A percentile compares a stretch with the other conserved stretches of the same genome.
Evolutionary conservation across 73 alveolate genomes (phyloP).

Genomic region (Paramecium bursaria): DNA sequence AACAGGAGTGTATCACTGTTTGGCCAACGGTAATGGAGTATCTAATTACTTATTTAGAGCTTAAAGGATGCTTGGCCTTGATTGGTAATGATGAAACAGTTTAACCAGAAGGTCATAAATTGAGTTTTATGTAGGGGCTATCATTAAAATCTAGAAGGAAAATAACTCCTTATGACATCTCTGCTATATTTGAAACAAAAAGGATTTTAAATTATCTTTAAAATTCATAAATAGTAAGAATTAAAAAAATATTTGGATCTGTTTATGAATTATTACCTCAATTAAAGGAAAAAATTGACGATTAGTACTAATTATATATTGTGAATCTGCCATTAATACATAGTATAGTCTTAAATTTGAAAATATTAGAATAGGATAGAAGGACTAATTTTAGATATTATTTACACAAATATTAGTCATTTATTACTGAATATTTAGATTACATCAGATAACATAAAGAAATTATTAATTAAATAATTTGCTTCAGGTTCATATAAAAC

Average conservation of each 20-base stretch:
- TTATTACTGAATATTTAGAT: neutral
- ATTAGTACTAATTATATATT: neutral
- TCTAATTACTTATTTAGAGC: conserved; percentile 21
- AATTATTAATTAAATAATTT: conserved; percentile 4
- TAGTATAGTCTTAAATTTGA: conserved; percentile 31
- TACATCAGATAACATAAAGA: neutral
- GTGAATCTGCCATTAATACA: conserved; percentile 45
- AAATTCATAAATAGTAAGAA: conserved; percentile 40
- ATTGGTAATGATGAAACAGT: neutral
- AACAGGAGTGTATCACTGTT: conserved; percentile 20
- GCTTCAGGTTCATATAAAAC: conserved; percentile 16
- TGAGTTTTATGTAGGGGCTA: conserved; percentile 31
- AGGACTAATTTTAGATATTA: neutral
- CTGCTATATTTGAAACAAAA: conserved; percentile 26
- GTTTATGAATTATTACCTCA: conserved; percentile 52
- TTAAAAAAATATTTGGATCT: conserved; percentile 50
- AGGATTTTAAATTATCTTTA: conserved; percentile 19
- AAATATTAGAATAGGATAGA: neutral
- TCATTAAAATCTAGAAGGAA: conserved; percentile 21
- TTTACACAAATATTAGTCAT: neutral
- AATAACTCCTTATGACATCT: conserved; percentile 14
- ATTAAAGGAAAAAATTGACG: conserved; percentile 8
- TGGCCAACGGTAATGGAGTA: conserved; percentile 57
- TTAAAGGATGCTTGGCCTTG: conserved; percentile 50
- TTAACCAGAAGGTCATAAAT: conserved; percentile 3